Base-by-base conservation (phyloP, 1,284 basidiomycete species). In the Erythrobasidium hasegawianum region DNA sequence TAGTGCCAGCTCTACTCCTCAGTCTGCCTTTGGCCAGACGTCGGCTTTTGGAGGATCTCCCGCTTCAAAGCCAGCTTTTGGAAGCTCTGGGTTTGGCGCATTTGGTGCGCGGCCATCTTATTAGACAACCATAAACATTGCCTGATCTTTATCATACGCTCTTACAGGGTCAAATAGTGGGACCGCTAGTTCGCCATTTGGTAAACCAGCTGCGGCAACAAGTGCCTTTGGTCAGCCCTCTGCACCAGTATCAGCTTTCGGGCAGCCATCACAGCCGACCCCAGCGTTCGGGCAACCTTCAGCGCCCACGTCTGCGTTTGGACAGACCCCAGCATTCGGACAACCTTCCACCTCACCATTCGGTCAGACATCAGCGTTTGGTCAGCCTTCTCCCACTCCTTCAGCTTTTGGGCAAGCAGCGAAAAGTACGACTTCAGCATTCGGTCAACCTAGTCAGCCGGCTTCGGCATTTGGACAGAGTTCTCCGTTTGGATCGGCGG, bases 261-360 rank as follows among this genome's bases (percentile, higher is more conserved):
- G 33, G 3, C 29, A 24, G 22, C 49, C 59, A 5, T 22, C 59
- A 4, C 33, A 33, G 11, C 33, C 33, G 38, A 20, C 49, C 41
- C 40, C 57, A 33, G 54, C 49, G n/a, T 72, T 71, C 61, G 72
- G 70, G 57, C 39, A 29, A 41, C 2, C 52, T n/a, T 59, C 62
- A 53, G 40, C 67, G 20, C 38, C 62, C 7, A 38, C 66, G 13
- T 69, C 72, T 3, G 69, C 71, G 1, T 73, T 73, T 33, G 72
- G 72, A 8, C 41, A 67, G 9, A 40, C 68, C 1, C 78, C 80
- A 0, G 76, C 78, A 4, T 84, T 84, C 65, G 79, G 79, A 1
- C 71, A 75, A 41, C 58, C 62, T 22, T 27, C 73, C 14, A 14
- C 67, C 22, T 68, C 74, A 2, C 70, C 73, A 1, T 73, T 76